These are phyloP conservation scores for Sequoiadendron giganteum DNA, from an alignment of 75 land plant genomes.

Conservation along the genomic window DNA sequence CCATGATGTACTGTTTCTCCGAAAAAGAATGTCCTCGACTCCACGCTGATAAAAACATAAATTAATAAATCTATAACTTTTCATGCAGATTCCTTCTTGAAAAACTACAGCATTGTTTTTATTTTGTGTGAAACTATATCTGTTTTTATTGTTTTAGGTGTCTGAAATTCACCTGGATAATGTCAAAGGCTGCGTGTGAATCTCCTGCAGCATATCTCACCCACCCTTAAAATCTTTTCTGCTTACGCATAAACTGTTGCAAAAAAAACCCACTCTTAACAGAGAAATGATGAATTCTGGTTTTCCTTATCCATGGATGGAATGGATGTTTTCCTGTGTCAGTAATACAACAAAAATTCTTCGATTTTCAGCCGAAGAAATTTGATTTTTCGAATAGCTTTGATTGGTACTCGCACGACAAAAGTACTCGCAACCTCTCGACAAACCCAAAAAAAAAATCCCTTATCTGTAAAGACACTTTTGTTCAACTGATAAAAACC, in stretches of 20 bases:
- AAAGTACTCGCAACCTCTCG: too few species aligned
- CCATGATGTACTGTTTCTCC: background rate
- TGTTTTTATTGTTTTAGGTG: background rate
- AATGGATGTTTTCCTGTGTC: background rate
- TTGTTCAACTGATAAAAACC: background rate
- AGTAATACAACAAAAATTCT: background rate
- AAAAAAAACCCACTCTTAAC: background rate
- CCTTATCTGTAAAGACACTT: background rate
- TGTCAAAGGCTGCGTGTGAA: conserved; percentile 6
- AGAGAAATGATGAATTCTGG: background rate
- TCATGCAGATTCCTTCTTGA: background rate
- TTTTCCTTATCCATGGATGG: background rate
- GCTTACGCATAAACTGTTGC: background rate
- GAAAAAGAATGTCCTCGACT: background rate
- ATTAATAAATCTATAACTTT: background rate
- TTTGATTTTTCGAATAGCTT: too few species aligned
- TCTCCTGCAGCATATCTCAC: background rate
- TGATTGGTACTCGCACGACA: too few species aligned
- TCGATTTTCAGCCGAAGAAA: background rate
- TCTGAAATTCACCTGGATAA: conserved; percentile 9
- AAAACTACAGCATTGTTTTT: background rate
- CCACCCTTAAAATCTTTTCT: background rate
- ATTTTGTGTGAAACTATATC: background rate
- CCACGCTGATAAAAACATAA: background rate
- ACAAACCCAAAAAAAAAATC: background rate